Evolutionary conservation across 768 basidiomycete genomes (phyloP).

Genomic region (Trametes maxima): DNA sequence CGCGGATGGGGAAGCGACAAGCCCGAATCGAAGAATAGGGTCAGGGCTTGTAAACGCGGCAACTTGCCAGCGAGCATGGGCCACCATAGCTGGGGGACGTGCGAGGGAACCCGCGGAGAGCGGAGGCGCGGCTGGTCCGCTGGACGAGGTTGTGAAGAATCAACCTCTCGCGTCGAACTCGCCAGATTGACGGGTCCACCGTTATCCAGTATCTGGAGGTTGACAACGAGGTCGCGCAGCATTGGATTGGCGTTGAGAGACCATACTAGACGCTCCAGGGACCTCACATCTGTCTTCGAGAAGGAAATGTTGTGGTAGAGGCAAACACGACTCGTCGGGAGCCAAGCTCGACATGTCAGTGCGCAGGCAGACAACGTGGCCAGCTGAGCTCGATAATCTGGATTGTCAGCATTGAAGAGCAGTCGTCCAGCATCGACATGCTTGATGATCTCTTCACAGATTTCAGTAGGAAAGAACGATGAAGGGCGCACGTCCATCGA

Average conservation of each 20-base stretch:
- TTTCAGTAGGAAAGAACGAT: background rate
- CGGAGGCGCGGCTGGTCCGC: too few species aligned
- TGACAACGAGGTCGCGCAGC: background rate
- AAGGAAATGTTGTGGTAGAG: background rate
- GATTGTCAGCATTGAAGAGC: too few species aligned
- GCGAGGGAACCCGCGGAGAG: too few species aligned
- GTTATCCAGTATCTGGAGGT: background rate
- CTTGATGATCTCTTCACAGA: background rate
- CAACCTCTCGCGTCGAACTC: too few species aligned
- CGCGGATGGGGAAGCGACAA: background rate
- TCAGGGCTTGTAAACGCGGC: background rate
- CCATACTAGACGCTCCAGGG: background rate
- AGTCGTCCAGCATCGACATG: background rate
- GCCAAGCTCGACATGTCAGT: background rate
- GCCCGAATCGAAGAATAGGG: background rate
- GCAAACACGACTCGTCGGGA: background rate
- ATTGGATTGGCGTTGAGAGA: background rate
- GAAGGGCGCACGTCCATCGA: background rate
- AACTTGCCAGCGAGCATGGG: background rate
- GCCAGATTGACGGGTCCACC: background rate
- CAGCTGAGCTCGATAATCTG: background rate
- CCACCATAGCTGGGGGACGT: background rate
- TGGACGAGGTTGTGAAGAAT: background rate
- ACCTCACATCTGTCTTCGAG: too few species aligned
- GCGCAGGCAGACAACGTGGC: background rate